Conservation (phyloP, 305 asterid species). For the Petunia hybrid region DNA sequence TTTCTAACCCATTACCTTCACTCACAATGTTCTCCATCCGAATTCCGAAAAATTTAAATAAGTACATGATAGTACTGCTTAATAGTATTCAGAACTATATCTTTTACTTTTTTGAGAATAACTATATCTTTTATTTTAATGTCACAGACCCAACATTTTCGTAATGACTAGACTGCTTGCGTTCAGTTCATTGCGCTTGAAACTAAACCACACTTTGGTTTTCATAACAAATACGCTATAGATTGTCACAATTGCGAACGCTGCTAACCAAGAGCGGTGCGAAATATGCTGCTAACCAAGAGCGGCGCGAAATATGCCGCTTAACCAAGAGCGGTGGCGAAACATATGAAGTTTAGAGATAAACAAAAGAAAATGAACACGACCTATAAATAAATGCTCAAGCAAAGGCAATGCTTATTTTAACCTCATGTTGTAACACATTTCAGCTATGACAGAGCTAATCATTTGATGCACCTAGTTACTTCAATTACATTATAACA, state of each 20-base stretch:
- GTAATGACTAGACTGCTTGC: not conserved
- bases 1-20: not conserved
- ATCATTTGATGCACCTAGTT: constrained; percentile 11
- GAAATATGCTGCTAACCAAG: not conserved
- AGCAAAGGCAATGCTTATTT: constrained; percentile 14
- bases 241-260: not conserved
- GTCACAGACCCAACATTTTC: not conserved
- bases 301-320: not conserved
- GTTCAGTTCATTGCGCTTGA: not conserved
- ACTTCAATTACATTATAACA: not conserved
- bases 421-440: not conserved
- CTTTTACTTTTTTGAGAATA: not conserved
- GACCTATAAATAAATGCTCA: not conserved
- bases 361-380: constrained; percentile 7
- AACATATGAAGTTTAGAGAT: not conserved
- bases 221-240: not conserved
- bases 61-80: not conserved
- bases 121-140: too few relatives aligned
- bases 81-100: not conserved
- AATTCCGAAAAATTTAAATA: not conserved
- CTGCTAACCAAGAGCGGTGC: not conserved
- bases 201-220: not conserved
- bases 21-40: not conserved
- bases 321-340: not conserved
- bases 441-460: constrained; percentile 5